Conservation (phyloP, 2,329 filamentous ascomycete species). For the Cladorrhinum sp. region DNA sequence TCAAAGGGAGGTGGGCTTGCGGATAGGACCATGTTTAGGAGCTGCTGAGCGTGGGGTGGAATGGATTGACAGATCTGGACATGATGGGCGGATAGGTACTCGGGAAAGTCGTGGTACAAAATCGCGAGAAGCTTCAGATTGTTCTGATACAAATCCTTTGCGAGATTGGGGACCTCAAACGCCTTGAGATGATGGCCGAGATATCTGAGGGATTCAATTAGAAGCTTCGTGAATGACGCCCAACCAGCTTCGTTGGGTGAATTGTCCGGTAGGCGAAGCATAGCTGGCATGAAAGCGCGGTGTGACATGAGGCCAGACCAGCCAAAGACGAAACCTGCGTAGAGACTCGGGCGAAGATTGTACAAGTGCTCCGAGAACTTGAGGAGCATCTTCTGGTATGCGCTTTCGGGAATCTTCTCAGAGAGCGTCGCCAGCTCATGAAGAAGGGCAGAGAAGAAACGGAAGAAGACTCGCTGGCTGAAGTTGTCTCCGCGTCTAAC, state of each 20-base stretch:
- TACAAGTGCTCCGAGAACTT: slow-evolving; percentile 69
- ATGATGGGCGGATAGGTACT: slow-evolving; percentile 87
- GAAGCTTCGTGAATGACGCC: slow-evolving; percentile 68
- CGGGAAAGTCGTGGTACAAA: slow-evolving; percentile 89
- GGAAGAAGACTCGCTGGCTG: slow-evolving; percentile 87
- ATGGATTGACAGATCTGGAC: slow-evolving; percentile 77
- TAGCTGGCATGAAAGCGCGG: slow-evolving; percentile 74
- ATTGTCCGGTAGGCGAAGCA: slow-evolving; percentile 66
- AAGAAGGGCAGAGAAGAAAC: slow-evolving; percentile 78
- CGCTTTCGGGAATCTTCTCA: slow-evolving; percentile 56
- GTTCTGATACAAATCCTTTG: slow-evolving; percentile 81
- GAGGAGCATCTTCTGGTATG: slow-evolving; percentile 67
- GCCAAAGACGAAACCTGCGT: slow-evolving; percentile 78
- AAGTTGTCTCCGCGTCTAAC: slow-evolving; percentile 76
- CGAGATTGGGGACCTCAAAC: slow-evolving; percentile 63
- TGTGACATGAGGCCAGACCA: slow-evolving; percentile 85
- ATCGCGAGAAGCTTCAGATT: slow-evolving; percentile 79
- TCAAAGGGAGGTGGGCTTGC: slow-evolving; percentile 67
- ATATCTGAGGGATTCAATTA: slow-evolving; percentile 69
- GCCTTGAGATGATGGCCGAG: slow-evolving; percentile 78
- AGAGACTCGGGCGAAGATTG: slow-evolving; percentile 70
- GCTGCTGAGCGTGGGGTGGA: slow-evolving; percentile 78
- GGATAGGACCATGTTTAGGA: slow-evolving; percentile 83
- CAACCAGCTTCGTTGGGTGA: slow-evolving; percentile 68
- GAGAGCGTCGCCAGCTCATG: slow-evolving; percentile 65